Conservation (phyloP, 1,139 yeast species). For the Geotrichum candidum region DNA sequence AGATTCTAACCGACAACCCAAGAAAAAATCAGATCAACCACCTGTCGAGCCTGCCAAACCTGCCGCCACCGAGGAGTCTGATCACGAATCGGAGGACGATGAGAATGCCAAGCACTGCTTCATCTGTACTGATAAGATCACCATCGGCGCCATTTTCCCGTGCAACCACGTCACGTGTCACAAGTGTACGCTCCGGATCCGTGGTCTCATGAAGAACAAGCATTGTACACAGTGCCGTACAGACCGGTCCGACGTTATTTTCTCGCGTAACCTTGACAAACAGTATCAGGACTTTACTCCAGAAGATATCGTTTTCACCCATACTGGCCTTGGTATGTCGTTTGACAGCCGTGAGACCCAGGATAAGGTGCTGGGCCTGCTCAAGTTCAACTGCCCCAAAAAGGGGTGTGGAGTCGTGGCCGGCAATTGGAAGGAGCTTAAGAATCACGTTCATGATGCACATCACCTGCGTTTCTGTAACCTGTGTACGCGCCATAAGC, state of each 20-base stretch:
- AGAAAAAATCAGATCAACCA: background rate
- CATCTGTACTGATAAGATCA: slow-evolving; percentile 73
- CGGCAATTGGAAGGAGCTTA: slow-evolving; percentile 47
- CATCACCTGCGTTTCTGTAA: slow-evolving; percentile 65
- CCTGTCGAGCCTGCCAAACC: background rate
- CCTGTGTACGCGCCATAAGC: slow-evolving; percentile 68
- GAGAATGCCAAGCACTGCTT: slow-evolving; percentile 49
- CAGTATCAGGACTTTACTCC: slow-evolving; percentile 40
- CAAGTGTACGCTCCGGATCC: slow-evolving; percentile 71
- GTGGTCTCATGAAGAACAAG: slow-evolving; percentile 69
- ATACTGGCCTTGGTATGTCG: slow-evolving; percentile 30
- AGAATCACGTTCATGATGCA: slow-evolving; percentile 55
- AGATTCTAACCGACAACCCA: background rate
- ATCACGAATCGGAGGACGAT: slow-evolving; percentile 16
- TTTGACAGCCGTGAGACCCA: slow-evolving; percentile 31
- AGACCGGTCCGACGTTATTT: slow-evolving; percentile 52
- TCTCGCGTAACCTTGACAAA: slow-evolving; percentile 47
- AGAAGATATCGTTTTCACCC: slow-evolving; percentile 33
- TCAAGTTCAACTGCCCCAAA: slow-evolving; percentile 54
- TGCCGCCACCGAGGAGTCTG: background rate
- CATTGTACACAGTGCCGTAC: slow-evolving; percentile 76
- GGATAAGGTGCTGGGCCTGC: slow-evolving; percentile 46
- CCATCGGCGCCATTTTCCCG: slow-evolving; percentile 62
- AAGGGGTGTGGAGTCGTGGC: slow-evolving; percentile 41
- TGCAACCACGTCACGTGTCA: slow-evolving; percentile 87